Conservation (phyloP, 768 basidiomycete genomes). For the Pisolithus microcarpus region DNA sequence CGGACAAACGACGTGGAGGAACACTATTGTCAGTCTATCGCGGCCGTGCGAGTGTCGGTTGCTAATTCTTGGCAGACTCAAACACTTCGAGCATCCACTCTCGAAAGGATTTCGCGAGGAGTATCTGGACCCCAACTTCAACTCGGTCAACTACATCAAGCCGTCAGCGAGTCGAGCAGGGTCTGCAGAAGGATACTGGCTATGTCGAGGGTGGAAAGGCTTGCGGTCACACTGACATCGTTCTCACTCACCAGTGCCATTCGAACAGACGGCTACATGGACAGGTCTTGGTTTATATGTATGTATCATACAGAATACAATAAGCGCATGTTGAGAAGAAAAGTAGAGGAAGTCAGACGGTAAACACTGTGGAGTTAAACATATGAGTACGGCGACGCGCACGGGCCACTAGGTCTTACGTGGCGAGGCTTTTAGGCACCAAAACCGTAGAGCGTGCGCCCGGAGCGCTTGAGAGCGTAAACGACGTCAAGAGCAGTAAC, state of each 20-base stretch:
- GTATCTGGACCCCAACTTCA: constrained; percentile 58
- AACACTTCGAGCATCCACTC: constrained; percentile 76
- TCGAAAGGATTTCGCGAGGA: constrained; percentile 55
- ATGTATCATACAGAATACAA: constrained; percentile 13
- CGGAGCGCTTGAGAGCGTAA: constrained; percentile 66
- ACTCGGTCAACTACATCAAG: constrained; percentile 62
- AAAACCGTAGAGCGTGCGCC: constrained; percentile 78
- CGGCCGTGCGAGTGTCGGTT: neutral
- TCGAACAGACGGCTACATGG: neutral
- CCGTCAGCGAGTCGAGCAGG: constrained; percentile 73
- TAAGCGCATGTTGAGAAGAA: constrained; percentile 1
- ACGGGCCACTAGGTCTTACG: neutral
- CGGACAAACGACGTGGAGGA: constrained; percentile 35
- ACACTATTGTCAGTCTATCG: constrained; percentile 44
- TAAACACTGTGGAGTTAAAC: no score
- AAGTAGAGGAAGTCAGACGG: neutral
- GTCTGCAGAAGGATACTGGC: constrained; percentile 79
- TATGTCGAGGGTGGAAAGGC: constrained; percentile 69
- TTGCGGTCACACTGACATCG: neutral
- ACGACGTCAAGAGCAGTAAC: constrained; percentile 85
- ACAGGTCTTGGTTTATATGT: neutral
- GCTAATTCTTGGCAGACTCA: constrained; percentile 48
- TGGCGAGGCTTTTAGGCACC: constrained; percentile 44
- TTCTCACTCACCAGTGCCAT: neutral
- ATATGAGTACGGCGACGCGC: no score